Base-by-base conservation (phyloP, 1,284 basidiomycete species). In the Ustilago nuda region DNA sequence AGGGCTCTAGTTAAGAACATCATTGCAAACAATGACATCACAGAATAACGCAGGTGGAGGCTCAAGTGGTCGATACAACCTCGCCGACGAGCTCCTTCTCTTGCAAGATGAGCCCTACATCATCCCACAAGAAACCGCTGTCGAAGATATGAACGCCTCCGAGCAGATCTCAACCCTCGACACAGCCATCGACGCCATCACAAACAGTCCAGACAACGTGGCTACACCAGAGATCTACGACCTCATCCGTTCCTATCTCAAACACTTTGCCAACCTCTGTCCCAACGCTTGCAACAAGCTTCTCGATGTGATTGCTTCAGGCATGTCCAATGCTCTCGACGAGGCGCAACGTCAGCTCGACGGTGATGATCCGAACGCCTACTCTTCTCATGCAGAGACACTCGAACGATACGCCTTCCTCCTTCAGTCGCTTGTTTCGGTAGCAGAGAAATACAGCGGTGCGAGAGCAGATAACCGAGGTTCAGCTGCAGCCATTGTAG, bases 401-500 rank as follows among this genome's bases (percentile, higher is more conserved):
- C 68, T 85, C 27, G 81, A 85, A 67, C 76, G 73, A 43, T 84
- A 74, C 52, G 84, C 81, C 8, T 85, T 85, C 61, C 73, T 82
- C 23, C 69, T 85, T 2, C 82, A 85, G 48, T 85, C 82, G 82
- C 68, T 84, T 43, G 74, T 84, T 39, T 66, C 69, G 12, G 64
- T 76, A 5, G 78, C 83, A 17, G 84, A 85, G 45, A 79, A 81
- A 59, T 66, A 82, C 66, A 66, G 72, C 51, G 68, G 73, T 32
- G 66, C 69, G 6, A 61, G 67, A 3, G 19, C 58, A 30, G 71
- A 76, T 41, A 50, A 33, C 30, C 65, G 45, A 13, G 45, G 50
- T 19, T 69, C 70, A 12, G 56, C 72, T 37, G 63, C 67, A 46
- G 61, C 62, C 56, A 61, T 71, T 56, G 62, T 66, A 27, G 58